Conservation (phyloP, 768 basidiomycete genomes). For the Hericium rajendrae region DNA sequence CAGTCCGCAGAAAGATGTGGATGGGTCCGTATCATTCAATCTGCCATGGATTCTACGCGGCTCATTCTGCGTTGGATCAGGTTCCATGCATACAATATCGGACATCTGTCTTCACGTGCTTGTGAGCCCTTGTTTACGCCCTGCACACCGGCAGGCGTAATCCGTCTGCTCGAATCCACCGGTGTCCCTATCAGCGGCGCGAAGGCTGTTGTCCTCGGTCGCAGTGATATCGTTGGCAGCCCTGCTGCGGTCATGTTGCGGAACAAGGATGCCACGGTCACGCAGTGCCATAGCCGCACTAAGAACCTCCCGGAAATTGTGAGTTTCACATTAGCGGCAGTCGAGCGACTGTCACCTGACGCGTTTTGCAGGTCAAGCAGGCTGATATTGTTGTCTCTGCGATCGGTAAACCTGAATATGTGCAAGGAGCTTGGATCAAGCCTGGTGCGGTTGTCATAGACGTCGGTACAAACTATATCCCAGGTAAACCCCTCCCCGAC, state of each 20-base stretch:
- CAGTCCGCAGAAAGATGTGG: slow-evolving; percentile 90
- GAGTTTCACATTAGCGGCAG: slow-evolving; percentile 16
- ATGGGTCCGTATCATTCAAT: slow-evolving; percentile 52
- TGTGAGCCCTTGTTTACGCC: slow-evolving; percentile 85
- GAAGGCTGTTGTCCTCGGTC: slow-evolving; percentile 86
- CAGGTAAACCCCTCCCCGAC: slow-evolving; percentile 36
- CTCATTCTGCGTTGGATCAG: slow-evolving; percentile 28
- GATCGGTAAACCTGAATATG: slow-evolving; percentile 86
- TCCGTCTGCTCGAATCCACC: slow-evolving; percentile 85
- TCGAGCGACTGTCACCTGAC: background rate
- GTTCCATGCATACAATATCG: slow-evolving; percentile 98
- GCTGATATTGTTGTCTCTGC: slow-evolving; percentile 95
- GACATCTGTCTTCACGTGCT: slow-evolving; percentile 85
- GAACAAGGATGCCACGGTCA: slow-evolving; percentile 89
- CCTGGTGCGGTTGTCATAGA: slow-evolving; percentile 93
- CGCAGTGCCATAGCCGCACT: slow-evolving; percentile 92
- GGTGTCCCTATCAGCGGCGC: slow-evolving; percentile 68
- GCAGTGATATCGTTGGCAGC: slow-evolving; percentile 96
- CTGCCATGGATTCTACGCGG: background rate
- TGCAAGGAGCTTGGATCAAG: slow-evolving; percentile 93
- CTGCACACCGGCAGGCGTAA: slow-evolving; percentile 91
- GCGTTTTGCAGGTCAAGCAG: slow-evolving; percentile 48
- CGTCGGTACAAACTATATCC: slow-evolving; percentile 94
- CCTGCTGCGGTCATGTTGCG: slow-evolving; percentile 89
- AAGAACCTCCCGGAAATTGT: slow-evolving; percentile 74